Base-by-base conservation (phyloP, 768 basidiomycete genomes). In the Russula compacta region DNA sequence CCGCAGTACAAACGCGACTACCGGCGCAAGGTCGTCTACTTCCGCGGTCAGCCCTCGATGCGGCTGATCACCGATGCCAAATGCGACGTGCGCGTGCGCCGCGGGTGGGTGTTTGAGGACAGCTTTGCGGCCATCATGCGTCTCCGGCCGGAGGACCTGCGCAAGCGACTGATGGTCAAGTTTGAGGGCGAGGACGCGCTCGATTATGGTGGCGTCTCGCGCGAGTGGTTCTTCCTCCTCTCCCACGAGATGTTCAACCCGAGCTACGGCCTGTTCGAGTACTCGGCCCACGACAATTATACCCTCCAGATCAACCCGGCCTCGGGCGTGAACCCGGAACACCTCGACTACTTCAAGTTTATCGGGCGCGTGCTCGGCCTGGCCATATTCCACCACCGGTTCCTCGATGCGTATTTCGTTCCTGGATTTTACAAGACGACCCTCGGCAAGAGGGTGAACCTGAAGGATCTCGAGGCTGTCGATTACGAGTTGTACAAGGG, bases 1-100 rank as follows among this genome's bases (percentile, higher is more conserved):
- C 93, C 92, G n/a, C 92, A 95, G 73, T 95, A 94, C 74, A 94
- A 95, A 74, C 86, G 91, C 64, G 92, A 95, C 74, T 95, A 95
- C 71, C 78, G 92, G 64, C 79, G 91, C 59, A 95, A 95, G 73
- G 83, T 95, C 47, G 86, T 95, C 52, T 95, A 95, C 76, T 94
- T 95, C 81, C 81, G 92, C 62, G 87, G 84, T 65, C 92, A 95
- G 66, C 90, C 92, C 29, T 86, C 90, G 55, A 86, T 95, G 78
- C 81, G 89, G 48, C 74, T 81, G 8, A 79, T 81, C 52, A 79
- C 83, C 14, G 65, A 66, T 7, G 92, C 91, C 39, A 93, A 92
- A 71, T 93, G 90, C 67, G 91, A 94, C 70, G 73, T 94, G 67
- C 93, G 90, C 71, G 78, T 95, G 17, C 81, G 91, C 58, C 81